Conservation (phyloP, 305 asterid species). For the Fraxinus sp. region DNA sequence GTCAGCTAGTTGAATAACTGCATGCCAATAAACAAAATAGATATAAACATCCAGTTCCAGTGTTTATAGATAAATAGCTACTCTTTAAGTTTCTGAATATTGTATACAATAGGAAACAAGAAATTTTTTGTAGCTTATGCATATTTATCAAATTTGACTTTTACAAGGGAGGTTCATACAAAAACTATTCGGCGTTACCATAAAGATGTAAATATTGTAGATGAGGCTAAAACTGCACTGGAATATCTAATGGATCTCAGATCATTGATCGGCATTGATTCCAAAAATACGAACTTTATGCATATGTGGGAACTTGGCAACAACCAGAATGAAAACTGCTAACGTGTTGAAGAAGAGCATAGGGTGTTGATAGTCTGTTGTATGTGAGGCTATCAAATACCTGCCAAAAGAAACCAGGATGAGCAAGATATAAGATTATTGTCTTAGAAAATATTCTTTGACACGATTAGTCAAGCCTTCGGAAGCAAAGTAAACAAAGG, state of each 20-base stretch:
- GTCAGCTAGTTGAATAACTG: background rate
- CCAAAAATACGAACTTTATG: constrained; percentile 62
- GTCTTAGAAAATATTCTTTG: background rate
- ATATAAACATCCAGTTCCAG: constrained; percentile 5
- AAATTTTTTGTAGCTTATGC: constrained; percentile 24
- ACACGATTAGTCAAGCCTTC: background rate
- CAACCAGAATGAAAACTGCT: constrained; percentile 50
- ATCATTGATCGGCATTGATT: constrained; percentile 51
- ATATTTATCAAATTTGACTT: constrained; percentile 28
- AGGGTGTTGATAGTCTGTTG: constrained; percentile 23
- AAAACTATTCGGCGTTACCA: constrained; percentile 32
- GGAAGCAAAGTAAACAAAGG: background rate
- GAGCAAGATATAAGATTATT: background rate
- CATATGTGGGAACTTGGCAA: constrained; percentile 56
- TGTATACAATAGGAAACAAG: background rate
- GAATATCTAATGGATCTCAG: background rate
- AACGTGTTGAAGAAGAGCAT: constrained; percentile 41
- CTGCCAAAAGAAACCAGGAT: constrained; percentile 23
- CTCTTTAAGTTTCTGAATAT: constrained; percentile 14
- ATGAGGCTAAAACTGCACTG: constrained; percentile 32
- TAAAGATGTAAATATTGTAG: constrained; percentile 43
- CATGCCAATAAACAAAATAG: constrained; percentile 2
- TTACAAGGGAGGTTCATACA: constrained; percentile 17
- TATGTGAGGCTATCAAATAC: constrained; percentile 38
- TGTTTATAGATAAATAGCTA: background rate